Base-by-base conservation (phyloP, 495 filamentous ascomycete species). In the Thozetella sp. region DNA sequence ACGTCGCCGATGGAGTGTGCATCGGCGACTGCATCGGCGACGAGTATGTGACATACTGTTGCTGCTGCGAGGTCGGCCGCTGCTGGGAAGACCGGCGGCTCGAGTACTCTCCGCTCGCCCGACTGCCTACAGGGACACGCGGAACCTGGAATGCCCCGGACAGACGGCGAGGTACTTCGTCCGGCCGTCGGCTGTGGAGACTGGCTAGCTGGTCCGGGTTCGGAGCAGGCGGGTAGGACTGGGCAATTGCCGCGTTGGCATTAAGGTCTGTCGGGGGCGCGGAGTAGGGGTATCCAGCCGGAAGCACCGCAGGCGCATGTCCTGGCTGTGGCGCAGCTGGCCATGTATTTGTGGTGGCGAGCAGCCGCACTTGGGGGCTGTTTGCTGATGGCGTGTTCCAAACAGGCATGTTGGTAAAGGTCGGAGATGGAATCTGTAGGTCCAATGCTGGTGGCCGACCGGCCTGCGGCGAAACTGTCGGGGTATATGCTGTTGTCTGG, bases 261-360 rank as follows among this genome's bases (percentile, higher is more conserved):
- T 70, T 68, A 19, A 66, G 37, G 22, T 66, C 59, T 2, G 66
- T 64, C 17, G 71, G 63, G 3, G 75, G 78, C 0, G 77, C 77
- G 2, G 77, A 80, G 56, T 72, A 73, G 12, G 77, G 77, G 53
- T 77, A 79, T 19, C 73, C 76, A 15, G 51, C 43, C 4, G 66
- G 40, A 24, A 65, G 51, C n/a, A 51, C 53, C 2, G 59, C 57
- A 2, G 62, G 43, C 4, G 56, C 25, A 22, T 27, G 54, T 23
- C 66, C 58, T 10, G 57, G 56, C 15, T 63, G 54, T 17, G 71
- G 69, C n/a, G 65, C 68, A 20, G 66, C 63, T 23, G 79, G 79
- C 79, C 79, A 82, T 13, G 78, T 82, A 55, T 67, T 70, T 15
- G 78, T 65, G 45, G 70, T 79, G 3, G 71, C 72, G 25, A 81